Base-by-base conservation (phyloP, 805 yeast species). In the Naumovozyma castellii region DNA sequence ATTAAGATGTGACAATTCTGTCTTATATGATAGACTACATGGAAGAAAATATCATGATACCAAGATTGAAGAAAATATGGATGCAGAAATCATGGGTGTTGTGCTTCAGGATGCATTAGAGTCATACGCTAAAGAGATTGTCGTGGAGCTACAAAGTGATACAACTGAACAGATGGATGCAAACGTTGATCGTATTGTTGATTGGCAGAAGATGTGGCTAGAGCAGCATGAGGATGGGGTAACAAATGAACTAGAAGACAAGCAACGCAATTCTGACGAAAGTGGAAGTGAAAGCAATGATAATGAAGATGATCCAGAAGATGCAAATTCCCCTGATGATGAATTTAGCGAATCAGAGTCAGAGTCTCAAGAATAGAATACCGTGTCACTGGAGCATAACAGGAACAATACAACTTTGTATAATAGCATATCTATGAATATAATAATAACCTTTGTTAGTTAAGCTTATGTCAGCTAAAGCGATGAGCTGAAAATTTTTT, bases 21-120 rank as follows among this genome's bases (percentile, higher is more conserved):
- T 68, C 1, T 71, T 92, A 18, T 82, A 72, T 60, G 95, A 86
- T 38, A 71, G 99, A 51, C 67, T 92, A 49, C 67, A 69, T 44
- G 72, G 75, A 43, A 73, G 98, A 59, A 82, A 80, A 5, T 92
- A 92, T 57, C 76, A 80, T 40, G 81, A 84, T 44, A 70, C 73
- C 44, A 92, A 92, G 63, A 76, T 92, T 46, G 81, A 80, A 42
- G 99, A 92, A 54, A 92, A 92, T 57, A 65, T 92, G 34, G 98
- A 92, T 60, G 94, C 94, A 43, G 99, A 92, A 63, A 92, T 92
- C 48, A 92, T 92, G 97, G 90, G 88, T 49, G 84, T 90, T 12
- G 75, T 92, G 13, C 62, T 78, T 35, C 82, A 80, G 47, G 98
- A 92, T 49, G 98, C 97, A 0, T 67, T 73, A 42, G 96, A 86